A percentile compares a stretch with the other conserved stretches of the same genome.
Conservation (phyloP, 2,329 filamentous ascomycete species). For the Colletotrichum eremochloae region DNA sequence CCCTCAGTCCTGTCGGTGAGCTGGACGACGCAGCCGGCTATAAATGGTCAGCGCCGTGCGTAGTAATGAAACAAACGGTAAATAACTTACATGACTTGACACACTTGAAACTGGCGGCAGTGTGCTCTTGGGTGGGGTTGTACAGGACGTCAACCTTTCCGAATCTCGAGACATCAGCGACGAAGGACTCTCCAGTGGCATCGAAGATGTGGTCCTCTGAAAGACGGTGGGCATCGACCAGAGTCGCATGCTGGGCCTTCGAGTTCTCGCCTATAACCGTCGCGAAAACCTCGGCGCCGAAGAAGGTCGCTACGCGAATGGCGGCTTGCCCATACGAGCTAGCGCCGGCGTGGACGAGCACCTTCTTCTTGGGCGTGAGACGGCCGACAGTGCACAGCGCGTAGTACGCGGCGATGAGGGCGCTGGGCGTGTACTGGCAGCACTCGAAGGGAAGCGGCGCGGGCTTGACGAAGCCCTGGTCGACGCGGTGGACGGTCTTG, state of each 20-base stretch:
- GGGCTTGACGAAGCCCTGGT: slow-evolving; percentile 53
- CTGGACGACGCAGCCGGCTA: slow-evolving; percentile 53
- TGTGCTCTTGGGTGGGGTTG: slow-evolving; percentile 57
- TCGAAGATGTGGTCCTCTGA: slow-evolving; percentile 53
- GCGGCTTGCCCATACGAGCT: slow-evolving; percentile 60
- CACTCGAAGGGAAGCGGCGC: slow-evolving; percentile 6
- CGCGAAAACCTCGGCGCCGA: slow-evolving; percentile 57
- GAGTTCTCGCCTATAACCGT: slow-evolving; percentile 52
- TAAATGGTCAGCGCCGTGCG: slow-evolving; percentile 32
- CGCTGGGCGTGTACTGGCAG: slow-evolving; percentile 49
- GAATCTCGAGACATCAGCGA: slow-evolving; percentile 51
- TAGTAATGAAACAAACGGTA: slow-evolving; percentile 42
- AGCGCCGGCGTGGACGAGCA: slow-evolving; percentile 61
- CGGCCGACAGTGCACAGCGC: slow-evolving; percentile 51
- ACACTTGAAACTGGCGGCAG: slow-evolving; percentile 51
- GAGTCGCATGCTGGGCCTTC: slow-evolving; percentile 52
- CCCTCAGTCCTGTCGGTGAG: slow-evolving; percentile 46
- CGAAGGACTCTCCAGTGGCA: slow-evolving; percentile 52
- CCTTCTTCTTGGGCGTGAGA: slow-evolving; percentile 47
- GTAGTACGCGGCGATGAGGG: slow-evolving; percentile 59
- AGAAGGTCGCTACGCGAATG: slow-evolving; percentile 54
- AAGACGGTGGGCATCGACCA: slow-evolving; percentile 53
- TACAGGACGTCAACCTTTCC: slow-evolving; percentile 48
- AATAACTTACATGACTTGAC: slow-evolving; percentile 52
- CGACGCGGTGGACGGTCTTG: slow-evolving; percentile 50